A percentile compares a stretch with the other conserved stretches of the same genome.
phyloP scores from a whole-genome alignment of 495 filamentous ascomycete species.

The Aspergillus bertholletiae region DNA sequence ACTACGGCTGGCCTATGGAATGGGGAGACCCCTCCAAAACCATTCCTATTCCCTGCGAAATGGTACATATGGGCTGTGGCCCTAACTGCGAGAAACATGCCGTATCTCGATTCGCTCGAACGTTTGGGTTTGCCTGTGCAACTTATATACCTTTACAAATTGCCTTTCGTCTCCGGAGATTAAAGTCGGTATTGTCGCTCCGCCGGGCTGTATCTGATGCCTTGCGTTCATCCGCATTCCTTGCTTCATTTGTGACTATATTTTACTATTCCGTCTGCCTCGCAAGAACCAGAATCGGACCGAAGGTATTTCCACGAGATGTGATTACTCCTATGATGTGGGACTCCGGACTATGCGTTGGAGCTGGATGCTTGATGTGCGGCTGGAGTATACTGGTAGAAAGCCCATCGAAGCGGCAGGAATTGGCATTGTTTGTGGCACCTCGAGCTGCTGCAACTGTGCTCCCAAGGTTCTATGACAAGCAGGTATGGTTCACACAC shows the following conservation, averaged over 20 bases:
- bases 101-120: conserved; percentile 61
- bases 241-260: conserved; percentile 74
- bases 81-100: conserved; percentile 79
- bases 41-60: conserved; percentile 77
- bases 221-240: conserved; percentile 73
- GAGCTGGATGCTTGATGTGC: conserved; percentile 71
- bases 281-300: conserved; percentile 74
- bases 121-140: conserved; percentile 70
- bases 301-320: conserved; percentile 55
- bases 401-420: conserved; percentile 62
- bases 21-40: conserved; percentile 77
- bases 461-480: conserved; percentile 69
- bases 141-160: conserved; percentile 82
- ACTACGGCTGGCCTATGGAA: conserved; percentile 61
- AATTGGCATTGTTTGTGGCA: conserved; percentile 81
- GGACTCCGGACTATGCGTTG: conserved; percentile 72
- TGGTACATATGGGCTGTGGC: conserved; percentile 82
- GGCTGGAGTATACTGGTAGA: conserved; percentile 85
- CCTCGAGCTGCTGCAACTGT: conserved; percentile 77
- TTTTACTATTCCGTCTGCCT: conserved; percentile 92
- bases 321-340: conserved; percentile 54
- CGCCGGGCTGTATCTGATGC: conserved; percentile 56
- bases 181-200: conserved; percentile 37
- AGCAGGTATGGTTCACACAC: conserved; percentile 43
- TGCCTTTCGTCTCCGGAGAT: conserved; percentile 55